A percentile compares a stretch with the other conserved stretches of the same genome.
phyloP scores from a whole-genome alignment of 2,329 filamentous ascomycete genomes.

The Tolypocladium paradoxum region DNA sequence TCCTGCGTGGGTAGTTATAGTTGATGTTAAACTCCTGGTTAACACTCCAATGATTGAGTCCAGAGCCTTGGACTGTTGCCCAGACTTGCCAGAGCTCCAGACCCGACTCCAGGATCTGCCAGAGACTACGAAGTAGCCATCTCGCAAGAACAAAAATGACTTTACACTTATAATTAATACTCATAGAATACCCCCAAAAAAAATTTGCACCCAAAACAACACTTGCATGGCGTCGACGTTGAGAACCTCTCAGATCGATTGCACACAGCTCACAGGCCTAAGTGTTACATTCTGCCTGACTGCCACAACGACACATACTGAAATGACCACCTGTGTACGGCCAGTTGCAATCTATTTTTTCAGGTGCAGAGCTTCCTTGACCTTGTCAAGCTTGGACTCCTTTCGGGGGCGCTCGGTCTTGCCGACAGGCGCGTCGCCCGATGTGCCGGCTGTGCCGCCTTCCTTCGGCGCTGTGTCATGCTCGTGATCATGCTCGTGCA shows the following conservation, averaged over 20 bases:
- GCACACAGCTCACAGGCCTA: not conserved
- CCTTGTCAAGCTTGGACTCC: conserved; percentile 13
- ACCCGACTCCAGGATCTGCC: no score
- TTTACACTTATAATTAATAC: no score
- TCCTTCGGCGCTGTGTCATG: not conserved
- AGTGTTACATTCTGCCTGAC: not conserved
- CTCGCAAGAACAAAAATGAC: no score
- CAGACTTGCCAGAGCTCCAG: no score
- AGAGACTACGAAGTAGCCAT: no score
- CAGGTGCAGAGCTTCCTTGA: conserved; percentile 15
- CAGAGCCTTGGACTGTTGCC: no score
- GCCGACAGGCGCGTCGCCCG: not conserved
- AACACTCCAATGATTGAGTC: no score
- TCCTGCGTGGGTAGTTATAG: no score
- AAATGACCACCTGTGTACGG: not conserved
- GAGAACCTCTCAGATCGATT: not conserved
- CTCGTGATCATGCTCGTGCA: conserved; percentile 1
- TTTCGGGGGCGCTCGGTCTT: not conserved
- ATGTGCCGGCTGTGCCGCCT: not conserved
- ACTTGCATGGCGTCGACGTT: no score
- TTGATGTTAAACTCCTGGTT: no score
- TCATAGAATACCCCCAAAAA: no score
- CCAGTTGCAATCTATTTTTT: conserved; percentile 7
- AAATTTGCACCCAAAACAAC: no score
- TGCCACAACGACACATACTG: not conserved